Percentiles rank a stretch among this genome's conserved stretches.
These are phyloP conservation scores for Sanghuangporus baumii DNA, from an alignment of 1,284 basidiomycete species.

Conservation along the genomic window DNA sequence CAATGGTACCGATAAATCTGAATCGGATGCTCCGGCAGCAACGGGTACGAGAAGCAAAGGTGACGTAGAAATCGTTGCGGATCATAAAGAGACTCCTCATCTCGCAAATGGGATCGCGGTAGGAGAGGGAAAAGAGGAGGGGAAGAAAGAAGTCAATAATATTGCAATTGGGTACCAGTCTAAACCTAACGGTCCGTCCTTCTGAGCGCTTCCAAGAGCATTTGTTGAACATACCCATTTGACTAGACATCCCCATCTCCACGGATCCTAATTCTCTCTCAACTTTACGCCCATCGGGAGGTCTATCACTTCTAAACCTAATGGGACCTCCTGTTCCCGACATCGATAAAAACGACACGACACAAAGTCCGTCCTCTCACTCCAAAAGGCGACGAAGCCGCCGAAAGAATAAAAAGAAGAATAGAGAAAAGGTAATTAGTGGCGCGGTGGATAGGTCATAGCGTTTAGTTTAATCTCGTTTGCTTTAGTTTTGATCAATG, in stretches of 20 bases:
- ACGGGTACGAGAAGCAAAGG: no score
- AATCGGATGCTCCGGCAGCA: no score
- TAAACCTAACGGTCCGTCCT: background rate
- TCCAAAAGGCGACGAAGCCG: slow-evolving; percentile 47
- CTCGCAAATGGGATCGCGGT: no score
- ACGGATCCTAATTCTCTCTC: slow-evolving; percentile 6
- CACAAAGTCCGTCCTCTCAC: slow-evolving; percentile 21
- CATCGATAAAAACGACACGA: slow-evolving; percentile 25
- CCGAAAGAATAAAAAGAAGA: slow-evolving; percentile 48
- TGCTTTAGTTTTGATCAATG: no score
- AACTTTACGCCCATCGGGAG: slow-evolving; percentile 21
- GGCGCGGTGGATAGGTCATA: background rate
- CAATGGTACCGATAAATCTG: no score
- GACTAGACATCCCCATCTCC: slow-evolving; percentile 8
- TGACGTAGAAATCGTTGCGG: no score
- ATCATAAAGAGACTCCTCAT: no score
- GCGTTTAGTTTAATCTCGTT: background rate
- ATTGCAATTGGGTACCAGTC: background rate
- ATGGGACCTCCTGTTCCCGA: slow-evolving; percentile 39
- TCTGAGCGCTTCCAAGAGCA: background rate
- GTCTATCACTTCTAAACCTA: slow-evolving; percentile 50
- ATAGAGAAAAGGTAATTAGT: background rate
- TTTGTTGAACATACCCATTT: background rate
- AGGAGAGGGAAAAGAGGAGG: no score
- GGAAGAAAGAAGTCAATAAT: no score